Conservation (phyloP, 306 rosid species). For the Myrica gale region DNA sequence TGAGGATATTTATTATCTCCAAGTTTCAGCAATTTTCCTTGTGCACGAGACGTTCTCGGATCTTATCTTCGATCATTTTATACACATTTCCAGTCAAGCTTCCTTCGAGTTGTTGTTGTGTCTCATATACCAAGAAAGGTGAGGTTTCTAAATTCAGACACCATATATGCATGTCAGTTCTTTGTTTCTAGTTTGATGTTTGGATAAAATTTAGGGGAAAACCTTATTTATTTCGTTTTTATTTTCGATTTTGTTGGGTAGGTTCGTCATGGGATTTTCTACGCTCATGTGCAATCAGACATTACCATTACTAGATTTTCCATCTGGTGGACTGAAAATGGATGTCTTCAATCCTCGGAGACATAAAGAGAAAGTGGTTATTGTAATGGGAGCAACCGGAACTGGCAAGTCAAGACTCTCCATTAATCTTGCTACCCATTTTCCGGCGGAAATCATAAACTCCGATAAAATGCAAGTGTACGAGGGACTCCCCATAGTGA, state of each 20-base stretch:
- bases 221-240: background rate
- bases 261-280: slow-evolving; percentile 33
- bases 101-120: background rate
- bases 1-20: background rate
- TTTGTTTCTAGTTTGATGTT: background rate
- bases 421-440: slow-evolving; percentile 58
- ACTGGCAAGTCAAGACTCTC: slow-evolving; percentile 83
- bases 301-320: slow-evolving; percentile 39
- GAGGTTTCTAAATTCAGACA: background rate
- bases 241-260: background rate
- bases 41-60: background rate
- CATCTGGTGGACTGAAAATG: slow-evolving; percentile 36
- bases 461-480: slow-evolving; percentile 89
- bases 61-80: background rate
- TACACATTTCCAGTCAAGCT: background rate
- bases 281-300: slow-evolving; percentile 38
- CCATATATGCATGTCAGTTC: background rate
- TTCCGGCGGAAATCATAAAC: slow-evolving; percentile 70
- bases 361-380: slow-evolving; percentile 68
- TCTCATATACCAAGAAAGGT: slow-evolving; percentile 11
- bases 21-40: background rate
- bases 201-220: background rate
- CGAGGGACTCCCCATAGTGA: slow-evolving; percentile 65
- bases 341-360: slow-evolving; percentile 27
- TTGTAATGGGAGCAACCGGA: slow-evolving; percentile 86